A percentile compares a stretch with the other conserved stretches of the same genome.
Evolutionary conservation across 257 asterid species (phyloP).

Genomic region (Solanum dulcamara): DNA sequence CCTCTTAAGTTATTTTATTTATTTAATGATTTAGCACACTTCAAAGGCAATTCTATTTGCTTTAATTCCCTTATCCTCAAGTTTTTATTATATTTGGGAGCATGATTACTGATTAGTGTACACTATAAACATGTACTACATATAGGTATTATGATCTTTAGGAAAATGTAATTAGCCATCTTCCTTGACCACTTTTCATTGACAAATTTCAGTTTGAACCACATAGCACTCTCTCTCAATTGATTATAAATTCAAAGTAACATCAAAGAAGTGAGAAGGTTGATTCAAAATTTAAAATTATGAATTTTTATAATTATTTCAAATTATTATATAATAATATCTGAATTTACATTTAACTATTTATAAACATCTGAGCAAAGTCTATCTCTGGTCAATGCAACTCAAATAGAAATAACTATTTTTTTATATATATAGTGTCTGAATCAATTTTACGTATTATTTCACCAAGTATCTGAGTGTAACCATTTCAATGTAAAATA

Average conservation of each 20-base stretch:
- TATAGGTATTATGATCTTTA: not conserved
- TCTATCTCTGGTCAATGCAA: not conserved
- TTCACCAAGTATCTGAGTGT: not conserved
- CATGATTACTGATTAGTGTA: not conserved
- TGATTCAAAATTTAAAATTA: not conserved
- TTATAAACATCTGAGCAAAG: not conserved
- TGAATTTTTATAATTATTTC: not conserved
- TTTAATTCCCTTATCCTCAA: not conserved
- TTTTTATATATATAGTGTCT: not conserved
- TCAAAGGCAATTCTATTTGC: not conserved
- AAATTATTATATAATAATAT: not conserved
- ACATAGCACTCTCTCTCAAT: not conserved
- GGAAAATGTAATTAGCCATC: not conserved
- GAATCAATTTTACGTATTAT: not conserved
- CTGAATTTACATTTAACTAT: not conserved
- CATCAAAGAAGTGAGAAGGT: not conserved
- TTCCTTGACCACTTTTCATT: not conserved
- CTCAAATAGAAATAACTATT: too few species aligned
- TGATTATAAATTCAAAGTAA: not conserved
- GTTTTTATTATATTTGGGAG: not conserved
- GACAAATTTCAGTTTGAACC: not conserved
- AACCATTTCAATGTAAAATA: not conserved
- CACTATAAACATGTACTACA: not conserved
- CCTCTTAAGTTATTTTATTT: not conserved
- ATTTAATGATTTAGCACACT: not conserved